phyloP scores from a whole-genome alignment of 2,329 filamentous ascomycete species.

The Phaeosphaeria sp. region DNA sequence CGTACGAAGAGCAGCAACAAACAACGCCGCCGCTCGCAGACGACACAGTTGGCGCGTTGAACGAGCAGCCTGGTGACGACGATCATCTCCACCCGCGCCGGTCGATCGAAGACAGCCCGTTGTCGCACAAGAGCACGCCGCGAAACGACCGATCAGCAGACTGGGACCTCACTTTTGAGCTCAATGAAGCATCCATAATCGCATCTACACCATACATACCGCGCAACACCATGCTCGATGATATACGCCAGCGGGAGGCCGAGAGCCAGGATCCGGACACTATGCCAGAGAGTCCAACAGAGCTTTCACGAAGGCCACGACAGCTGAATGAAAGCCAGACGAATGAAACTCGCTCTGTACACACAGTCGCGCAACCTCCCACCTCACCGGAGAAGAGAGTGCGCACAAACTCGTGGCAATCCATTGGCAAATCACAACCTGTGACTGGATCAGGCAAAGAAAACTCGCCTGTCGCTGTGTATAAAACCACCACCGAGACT shows the following conservation, averaged over 20 bases:
- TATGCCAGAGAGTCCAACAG: slow-evolving; percentile 39
- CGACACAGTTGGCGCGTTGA: slow-evolving; percentile 18
- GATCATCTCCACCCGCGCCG: slow-evolving; percentile 35
- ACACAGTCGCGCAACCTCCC: slow-evolving; percentile 8
- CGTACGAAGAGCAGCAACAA: slow-evolving; percentile 26
- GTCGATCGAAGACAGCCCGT: slow-evolving; percentile 53
- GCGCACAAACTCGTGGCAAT: slow-evolving; percentile 40
- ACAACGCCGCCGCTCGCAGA: slow-evolving; percentile 23
- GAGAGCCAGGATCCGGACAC: slow-evolving; percentile 45
- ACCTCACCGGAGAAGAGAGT: slow-evolving; percentile 17
- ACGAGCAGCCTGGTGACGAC: slow-evolving; percentile 17
- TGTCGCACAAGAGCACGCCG: slow-evolving; percentile 46
- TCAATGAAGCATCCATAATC: slow-evolving; percentile 55
- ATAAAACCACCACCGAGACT: slow-evolving; percentile 43
- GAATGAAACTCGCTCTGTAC: slow-evolving; percentile 9
- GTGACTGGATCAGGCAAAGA: slow-evolving; percentile 33
- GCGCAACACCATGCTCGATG: slow-evolving; percentile 52
- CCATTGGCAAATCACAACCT: slow-evolving; percentile 36
- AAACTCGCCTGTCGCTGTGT: slow-evolving; percentile 43
- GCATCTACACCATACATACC: slow-evolving; percentile 56
- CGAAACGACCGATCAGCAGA: slow-evolving; percentile 26
- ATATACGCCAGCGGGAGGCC: slow-evolving; percentile 52
- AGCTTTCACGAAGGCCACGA: slow-evolving; percentile 28
- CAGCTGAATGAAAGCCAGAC: slow-evolving; percentile 14
- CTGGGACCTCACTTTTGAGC: slow-evolving; percentile 52